Conservation (phyloP, 192 early-diverging fungal species). For the Globomyces pollinis-pini region DNA sequence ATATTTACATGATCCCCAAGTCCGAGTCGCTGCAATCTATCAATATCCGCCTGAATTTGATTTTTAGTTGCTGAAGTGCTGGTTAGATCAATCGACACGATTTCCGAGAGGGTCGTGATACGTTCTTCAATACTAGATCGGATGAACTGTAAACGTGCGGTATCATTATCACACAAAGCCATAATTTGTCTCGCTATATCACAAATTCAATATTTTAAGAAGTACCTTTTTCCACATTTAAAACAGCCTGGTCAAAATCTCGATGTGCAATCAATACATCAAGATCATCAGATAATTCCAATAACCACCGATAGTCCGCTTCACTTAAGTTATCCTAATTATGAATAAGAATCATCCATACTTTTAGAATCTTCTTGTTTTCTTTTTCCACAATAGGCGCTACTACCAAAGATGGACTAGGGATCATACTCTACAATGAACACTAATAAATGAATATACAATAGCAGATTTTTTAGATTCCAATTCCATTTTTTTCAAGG, state of each 20-base stretch:
- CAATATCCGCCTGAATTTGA: slow-evolving; percentile 72
- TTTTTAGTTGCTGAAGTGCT: slow-evolving; percentile 72
- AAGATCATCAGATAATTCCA: slow-evolving; percentile 75
- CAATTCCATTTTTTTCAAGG: slow-evolving; percentile 22
- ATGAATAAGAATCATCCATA: too few species aligned
- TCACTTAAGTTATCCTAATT: slow-evolving; percentile 13
- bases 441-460: neutral
- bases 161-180: slow-evolving; percentile 14
- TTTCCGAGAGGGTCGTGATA: slow-evolving; percentile 38
- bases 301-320: slow-evolving; percentile 46
- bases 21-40: slow-evolving; percentile 69
- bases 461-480: slow-evolving; percentile 16
- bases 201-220: slow-evolving; percentile 35
- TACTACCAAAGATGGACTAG: slow-evolving; percentile 6
- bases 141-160: slow-evolving; percentile 22
- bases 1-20: slow-evolving; percentile 54
- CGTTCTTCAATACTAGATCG: slow-evolving; percentile 28
- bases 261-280: slow-evolving; percentile 89
- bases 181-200: slow-evolving; percentile 13
- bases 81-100: slow-evolving; percentile 63
- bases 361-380: slow-evolving; percentile 13
- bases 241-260: slow-evolving; percentile 80
- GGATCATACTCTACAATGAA: neutral
- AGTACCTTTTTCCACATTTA: slow-evolving; percentile 48
- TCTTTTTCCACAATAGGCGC: slow-evolving; percentile 6